Conservation (phyloP, 2,329 filamentous ascomycete species). For the Phaeoacremonium minimum region DNA sequence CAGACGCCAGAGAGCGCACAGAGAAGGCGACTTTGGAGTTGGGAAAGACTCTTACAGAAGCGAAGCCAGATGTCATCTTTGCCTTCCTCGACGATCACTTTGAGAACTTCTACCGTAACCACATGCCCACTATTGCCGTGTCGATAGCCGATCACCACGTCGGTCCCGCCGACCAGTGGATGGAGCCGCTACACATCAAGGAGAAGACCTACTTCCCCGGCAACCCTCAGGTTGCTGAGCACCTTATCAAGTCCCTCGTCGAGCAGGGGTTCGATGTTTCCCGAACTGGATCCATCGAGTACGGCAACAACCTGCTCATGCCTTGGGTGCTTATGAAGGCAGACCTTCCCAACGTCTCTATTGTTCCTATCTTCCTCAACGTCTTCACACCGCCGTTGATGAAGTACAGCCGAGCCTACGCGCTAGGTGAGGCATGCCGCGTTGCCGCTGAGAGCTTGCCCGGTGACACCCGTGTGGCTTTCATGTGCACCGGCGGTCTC, state of each 20-base stretch:
- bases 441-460: slow-evolving; percentile 14
- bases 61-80: slow-evolving; percentile 21
- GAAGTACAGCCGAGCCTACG: slow-evolving; percentile 20
- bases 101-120: slow-evolving; percentile 22
- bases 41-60: slow-evolving; percentile 17
- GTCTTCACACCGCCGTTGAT: slow-evolving; percentile 23
- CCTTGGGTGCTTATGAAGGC: slow-evolving; percentile 22
- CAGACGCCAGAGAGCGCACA: slow-evolving; percentile 15
- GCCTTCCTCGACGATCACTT: slow-evolving; percentile 24
- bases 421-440: slow-evolving; percentile 20
- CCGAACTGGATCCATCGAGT: slow-evolving; percentile 17
- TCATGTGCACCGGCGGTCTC: slow-evolving; percentile 17
- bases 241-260: slow-evolving; percentile 15
- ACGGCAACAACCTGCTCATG: slow-evolving; percentile 23
- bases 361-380: slow-evolving; percentile 21
- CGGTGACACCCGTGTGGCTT: slow-evolving; percentile 10
- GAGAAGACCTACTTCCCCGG: slow-evolving; percentile 19
- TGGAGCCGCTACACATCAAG: slow-evolving; percentile 17
- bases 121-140: slow-evolving; percentile 21
- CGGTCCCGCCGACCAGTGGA: slow-evolving; percentile 22
- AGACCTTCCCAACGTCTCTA: slow-evolving; percentile 13
- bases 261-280: slow-evolving; percentile 18
- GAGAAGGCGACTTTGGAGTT: slow-evolving; percentile 19
- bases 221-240: slow-evolving; percentile 17
- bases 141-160: slow-evolving; percentile 17